phyloP scores from a whole-genome alignment of 2,329 filamentous ascomycete genomes.

The Phialemoniopsis sp. region DNA sequence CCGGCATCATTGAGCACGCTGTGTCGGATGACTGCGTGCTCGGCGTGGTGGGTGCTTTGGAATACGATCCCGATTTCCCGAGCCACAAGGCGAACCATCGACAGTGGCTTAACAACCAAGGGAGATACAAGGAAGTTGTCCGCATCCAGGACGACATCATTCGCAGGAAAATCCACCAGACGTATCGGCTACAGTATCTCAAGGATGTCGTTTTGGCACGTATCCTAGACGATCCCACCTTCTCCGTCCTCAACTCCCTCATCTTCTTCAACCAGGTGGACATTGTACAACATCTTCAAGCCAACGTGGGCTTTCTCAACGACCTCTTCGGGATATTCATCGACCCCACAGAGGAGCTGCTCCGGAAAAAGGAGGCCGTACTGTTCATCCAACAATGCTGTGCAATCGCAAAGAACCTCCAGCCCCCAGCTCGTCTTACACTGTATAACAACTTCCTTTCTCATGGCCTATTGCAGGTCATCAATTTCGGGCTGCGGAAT shows the following conservation, averaged over 20 bases:
- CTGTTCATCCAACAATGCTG: conserved; percentile 97
- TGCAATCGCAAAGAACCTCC: conserved; percentile 88
- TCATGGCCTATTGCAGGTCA: conserved; percentile 82
- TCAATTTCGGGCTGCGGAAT: conserved; percentile 87
- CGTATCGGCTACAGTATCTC: conserved; percentile 91
- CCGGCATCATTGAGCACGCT: conserved; percentile 86
- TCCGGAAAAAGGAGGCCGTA: conserved; percentile 88
- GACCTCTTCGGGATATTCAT: conserved; percentile 87
- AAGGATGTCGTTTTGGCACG: conserved; percentile 97
- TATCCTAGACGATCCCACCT: conserved; percentile 95
- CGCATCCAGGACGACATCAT: conserved; percentile 80
- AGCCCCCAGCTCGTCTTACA: conserved; percentile 73
- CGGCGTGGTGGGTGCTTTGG: conserved; percentile 90
- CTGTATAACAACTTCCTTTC: conserved; percentile 88
- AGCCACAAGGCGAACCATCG: conserved; percentile 97
- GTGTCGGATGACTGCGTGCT: conserved; percentile 86
- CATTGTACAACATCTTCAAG: conserved; percentile 91
- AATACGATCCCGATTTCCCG: conserved; percentile 98
- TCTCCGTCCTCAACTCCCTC: conserved; percentile 92
- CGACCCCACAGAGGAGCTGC: conserved; percentile 56
- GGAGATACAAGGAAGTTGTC: conserved; percentile 94
- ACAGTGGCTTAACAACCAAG: conserved; percentile 83
- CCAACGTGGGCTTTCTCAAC: conserved; percentile 70
- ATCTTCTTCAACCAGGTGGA: conserved; percentile 99
- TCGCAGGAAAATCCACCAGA: conserved; percentile 89